phyloP scores from a whole-genome alignment of 2,329 filamentous ascomycete species.

The Colletotrichum sp. region DNA sequence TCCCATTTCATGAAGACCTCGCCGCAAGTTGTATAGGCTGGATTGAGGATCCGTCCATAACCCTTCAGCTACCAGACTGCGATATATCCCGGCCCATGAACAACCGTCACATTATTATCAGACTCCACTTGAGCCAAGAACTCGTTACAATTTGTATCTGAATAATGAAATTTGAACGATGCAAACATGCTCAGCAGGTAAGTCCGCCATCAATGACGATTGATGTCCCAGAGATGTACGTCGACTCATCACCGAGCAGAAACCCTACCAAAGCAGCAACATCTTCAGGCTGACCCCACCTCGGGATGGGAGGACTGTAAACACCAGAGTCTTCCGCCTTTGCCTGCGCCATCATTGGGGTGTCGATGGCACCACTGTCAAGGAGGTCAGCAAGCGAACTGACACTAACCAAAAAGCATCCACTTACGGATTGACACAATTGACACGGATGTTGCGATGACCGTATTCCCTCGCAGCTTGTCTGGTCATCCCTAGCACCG shows the following conservation, averaged over 20 bases:
- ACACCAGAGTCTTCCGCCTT: not conserved
- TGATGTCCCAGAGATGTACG: conserved; percentile 25
- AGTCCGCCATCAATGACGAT: not conserved
- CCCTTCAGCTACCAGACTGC: too few relatives aligned
- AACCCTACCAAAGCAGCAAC: conserved; percentile 29
- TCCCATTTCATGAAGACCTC: too few relatives aligned
- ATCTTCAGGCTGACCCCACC: conserved; percentile 28
- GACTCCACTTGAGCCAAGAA: too few relatives aligned
- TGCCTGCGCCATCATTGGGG: not conserved
- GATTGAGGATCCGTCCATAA: too few relatives aligned
- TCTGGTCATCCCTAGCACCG: not conserved
- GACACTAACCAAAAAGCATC: too few relatives aligned
- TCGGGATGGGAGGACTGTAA: conserved; percentile 14
- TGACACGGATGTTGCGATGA: not conserved
- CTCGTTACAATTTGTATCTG: too few relatives aligned
- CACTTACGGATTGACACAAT: not conserved
- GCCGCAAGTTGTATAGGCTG: too few relatives aligned
- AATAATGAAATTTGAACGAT: too few relatives aligned
- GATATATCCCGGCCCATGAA: too few relatives aligned
- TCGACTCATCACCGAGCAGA: conserved; percentile 28
- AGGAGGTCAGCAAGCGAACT: rapidly evolving
- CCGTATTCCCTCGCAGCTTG: not conserved
- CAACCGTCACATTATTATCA: too few relatives aligned
- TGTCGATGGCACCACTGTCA: not conserved
- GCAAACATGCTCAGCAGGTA: not conserved